These are phyloP conservation scores for Rhizophora mangle DNA, from an alignment of 345 rosid genomes.

Conservation along the genomic window DNA sequence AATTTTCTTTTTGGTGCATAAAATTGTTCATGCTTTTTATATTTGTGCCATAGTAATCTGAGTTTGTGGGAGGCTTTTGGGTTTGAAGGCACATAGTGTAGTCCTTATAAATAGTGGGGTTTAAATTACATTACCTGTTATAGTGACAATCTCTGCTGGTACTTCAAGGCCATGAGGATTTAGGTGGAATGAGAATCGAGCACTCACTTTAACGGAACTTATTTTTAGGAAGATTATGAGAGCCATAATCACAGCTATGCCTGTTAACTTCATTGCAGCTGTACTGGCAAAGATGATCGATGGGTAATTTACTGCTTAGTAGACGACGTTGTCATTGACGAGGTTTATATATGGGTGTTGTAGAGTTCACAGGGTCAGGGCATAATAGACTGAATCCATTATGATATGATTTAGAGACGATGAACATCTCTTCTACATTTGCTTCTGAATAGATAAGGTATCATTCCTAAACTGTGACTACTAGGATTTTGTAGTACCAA, in stretches of 20 bases:
- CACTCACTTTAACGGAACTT: slow-evolving; percentile 22
- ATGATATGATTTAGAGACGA: slow-evolving; percentile 11
- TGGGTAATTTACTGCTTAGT: slow-evolving; percentile 14
- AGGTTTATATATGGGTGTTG: slow-evolving; percentile 16
- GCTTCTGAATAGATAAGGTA: not conserved
- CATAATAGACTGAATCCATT: slow-evolving; percentile 30
- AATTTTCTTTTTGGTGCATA: not conserved
- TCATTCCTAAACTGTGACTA: slow-evolving; percentile 26
- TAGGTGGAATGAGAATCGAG: slow-evolving; percentile 18
- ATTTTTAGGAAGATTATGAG: slow-evolving; percentile 13
- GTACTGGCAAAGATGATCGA: not conserved
- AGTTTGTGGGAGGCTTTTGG: not conserved
- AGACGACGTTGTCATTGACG: slow-evolving; percentile 11
- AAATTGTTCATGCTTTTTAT: not conserved
- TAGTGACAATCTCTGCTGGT: slow-evolving; percentile 31
- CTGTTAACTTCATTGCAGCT: slow-evolving; percentile 21
- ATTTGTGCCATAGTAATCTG: not conserved
- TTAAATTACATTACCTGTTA: slow-evolving; percentile 41
- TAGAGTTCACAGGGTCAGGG: slow-evolving; percentile 7
- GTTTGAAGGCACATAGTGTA: not conserved
- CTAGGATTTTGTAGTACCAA: not conserved
- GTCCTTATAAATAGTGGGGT: not conserved
- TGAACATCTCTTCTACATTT: not conserved
- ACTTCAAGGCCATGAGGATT: slow-evolving; percentile 19
- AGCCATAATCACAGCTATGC: slow-evolving; percentile 22